Evolutionary conservation across 495 filamentous ascomycete genomes (phyloP).

Genomic region (Pyronema omphalodes): DNA sequence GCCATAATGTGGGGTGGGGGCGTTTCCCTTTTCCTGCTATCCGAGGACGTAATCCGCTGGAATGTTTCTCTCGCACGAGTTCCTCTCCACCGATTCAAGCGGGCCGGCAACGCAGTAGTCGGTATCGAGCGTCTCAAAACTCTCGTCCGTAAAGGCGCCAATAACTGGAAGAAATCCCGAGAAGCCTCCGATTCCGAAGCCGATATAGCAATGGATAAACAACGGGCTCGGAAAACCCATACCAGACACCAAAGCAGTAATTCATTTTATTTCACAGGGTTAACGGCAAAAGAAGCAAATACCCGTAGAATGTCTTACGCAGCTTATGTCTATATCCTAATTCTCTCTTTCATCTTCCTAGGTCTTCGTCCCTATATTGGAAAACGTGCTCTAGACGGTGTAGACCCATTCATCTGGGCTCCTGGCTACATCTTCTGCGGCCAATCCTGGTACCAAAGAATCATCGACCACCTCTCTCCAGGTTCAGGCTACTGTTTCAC

Average conservation of each 20-base stretch:
- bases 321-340: conserved; percentile 49
- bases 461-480: conserved; percentile 18
- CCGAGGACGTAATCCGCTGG: conserved; percentile 63
- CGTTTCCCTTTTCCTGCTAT: conserved; percentile 51
- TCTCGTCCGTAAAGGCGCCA: conserved; percentile 2
- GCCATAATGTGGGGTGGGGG: conserved; percentile 78
- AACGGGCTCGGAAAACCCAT: neutral
- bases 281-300: conserved; percentile 49
- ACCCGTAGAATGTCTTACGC: conserved; percentile 80
- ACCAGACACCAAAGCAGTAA: neutral
- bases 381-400: conserved; percentile 42
- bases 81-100: conserved; percentile 75
- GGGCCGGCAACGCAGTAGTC: conserved; percentile 25
- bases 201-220: conserved; percentile 7
- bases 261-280: conserved; percentile 20
- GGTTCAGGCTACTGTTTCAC: conserved; percentile 20
- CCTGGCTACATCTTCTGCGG: conserved; percentile 79
- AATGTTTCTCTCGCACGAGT: conserved; percentile 71
- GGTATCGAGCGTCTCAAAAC: conserved; percentile 16
- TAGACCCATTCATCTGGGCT: conserved; percentile 85
- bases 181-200: conserved; percentile 19
- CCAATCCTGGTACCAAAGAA: conserved; percentile 32
- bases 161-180: neutral
- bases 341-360: conserved; percentile 44
- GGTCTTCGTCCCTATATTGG: conserved; percentile 53